Conservation (phyloP, 345 rosid genomes). For the Rubroshorea leprosula region DNA sequence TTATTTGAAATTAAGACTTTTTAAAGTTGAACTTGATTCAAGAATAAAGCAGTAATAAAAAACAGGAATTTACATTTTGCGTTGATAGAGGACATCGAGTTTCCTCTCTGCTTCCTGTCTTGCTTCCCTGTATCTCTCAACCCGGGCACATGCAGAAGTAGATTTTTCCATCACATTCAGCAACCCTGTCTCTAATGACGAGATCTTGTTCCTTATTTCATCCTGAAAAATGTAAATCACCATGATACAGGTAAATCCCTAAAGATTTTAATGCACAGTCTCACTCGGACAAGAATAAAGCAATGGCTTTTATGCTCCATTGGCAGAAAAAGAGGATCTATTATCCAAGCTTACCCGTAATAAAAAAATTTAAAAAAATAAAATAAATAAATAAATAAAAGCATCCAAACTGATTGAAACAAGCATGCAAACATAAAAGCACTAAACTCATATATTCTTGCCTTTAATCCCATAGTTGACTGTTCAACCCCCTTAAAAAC, state of each 20-base stretch:
- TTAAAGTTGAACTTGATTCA: neutral
- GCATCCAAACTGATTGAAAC: neutral
- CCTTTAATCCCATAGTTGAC: neutral
- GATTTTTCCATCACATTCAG: conserved; percentile 44
- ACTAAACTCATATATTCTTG: conserved; percentile 1
- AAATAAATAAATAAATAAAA: neutral
- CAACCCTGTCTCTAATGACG: conserved; percentile 53
- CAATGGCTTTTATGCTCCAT: neutral
- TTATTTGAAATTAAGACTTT: conserved; percentile 9
- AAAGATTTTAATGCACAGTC: neutral
- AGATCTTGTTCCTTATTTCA: conserved; percentile 62
- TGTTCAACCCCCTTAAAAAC: neutral
- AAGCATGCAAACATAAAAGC: neutral
- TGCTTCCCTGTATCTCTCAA: conserved; percentile 56
- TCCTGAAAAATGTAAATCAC: conserved; percentile 45
- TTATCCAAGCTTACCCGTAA: neutral
- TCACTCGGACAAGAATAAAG: neutral
- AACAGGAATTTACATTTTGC: conserved; percentile 57
- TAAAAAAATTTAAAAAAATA: too few relatives aligned
- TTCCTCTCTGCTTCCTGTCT: conserved; percentile 72
- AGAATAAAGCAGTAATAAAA: neutral
- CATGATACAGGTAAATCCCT: conserved; percentile 5
- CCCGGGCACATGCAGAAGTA: conserved; percentile 41
- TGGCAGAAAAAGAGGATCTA: neutral
- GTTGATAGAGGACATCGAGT: conserved; percentile 77